Base-by-base conservation (phyloP, 2,329 filamentous ascomycete species). In the Pestalotiopsis fici region DNA sequence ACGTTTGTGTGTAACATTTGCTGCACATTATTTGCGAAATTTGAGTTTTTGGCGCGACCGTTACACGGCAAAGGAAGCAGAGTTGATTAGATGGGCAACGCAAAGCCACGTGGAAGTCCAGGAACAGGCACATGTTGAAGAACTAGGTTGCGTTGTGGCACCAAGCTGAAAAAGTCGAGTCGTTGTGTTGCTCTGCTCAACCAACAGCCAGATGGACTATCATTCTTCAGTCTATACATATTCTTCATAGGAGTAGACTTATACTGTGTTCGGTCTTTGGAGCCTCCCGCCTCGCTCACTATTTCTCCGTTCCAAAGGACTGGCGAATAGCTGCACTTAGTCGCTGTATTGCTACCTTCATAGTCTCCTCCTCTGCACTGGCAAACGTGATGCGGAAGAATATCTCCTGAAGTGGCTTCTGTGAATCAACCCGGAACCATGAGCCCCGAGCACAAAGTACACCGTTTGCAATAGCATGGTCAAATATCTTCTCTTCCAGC, bases 341-440 rank as follows among this genome's bases (percentile, higher is more conserved):
- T 68, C 95, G 84, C 70, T 85, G 83, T 66, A 94, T 93, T 1
- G 92, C 93, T 74, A 90, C 87, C 2, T 83, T 83, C 85, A 95
- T 94, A 71, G 89, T 88, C 65, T 90, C 87, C 15, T 87, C 85
- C 13, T 88, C 89, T 2, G 94, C 94, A 47, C 94, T 91, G 0
- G 95, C 95, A 82, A 92, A 99, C 0, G 95, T 99, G 3, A 93
- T 90, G 64, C 96, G 88, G 85, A 98, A 97, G 83, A 93, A 98
- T 79, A 97, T 84, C 31, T 90, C 91, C 13, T 85, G 83, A 6
- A 85, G 84, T 3, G 81, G 84, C 75, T 83, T 84, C 59, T 87
- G 84, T 55, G 85, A 87, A 76, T 96, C 91, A 0, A 95, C 93
- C 67, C 89, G 87, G 86, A 98, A 99, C 95, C 95, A 99, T 60